Percentiles rank a stretch among this genome's conserved stretches.
phyloP scores from a whole-genome alignment of 345 rosid genomes.

The Zanthoxylum bungeanum region DNA sequence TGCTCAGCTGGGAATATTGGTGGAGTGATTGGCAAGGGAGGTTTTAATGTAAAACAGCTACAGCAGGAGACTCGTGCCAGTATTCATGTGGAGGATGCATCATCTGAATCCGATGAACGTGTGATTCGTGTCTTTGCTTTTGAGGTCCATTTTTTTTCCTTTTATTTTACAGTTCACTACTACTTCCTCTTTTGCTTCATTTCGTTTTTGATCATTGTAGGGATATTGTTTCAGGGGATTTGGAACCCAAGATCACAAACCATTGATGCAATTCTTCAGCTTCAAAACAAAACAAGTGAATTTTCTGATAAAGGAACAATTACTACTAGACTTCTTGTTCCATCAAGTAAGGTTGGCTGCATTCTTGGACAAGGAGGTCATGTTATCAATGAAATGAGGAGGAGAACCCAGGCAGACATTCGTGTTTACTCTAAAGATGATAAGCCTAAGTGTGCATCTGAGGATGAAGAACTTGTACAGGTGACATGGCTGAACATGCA shows the following conservation, averaged over 20 bases:
- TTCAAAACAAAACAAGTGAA: constrained; percentile 50
- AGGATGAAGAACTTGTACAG: constrained; percentile 65
- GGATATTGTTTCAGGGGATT: constrained; percentile 35
- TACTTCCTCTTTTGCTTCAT: constrained; percentile 5
- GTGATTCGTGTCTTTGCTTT: constrained; percentile 44
- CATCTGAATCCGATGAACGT: constrained; percentile 44
- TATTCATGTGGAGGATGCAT: constrained; percentile 50
- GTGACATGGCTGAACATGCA: constrained; percentile 23
- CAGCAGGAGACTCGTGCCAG: constrained; percentile 56
- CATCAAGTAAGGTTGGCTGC: constrained; percentile 58
- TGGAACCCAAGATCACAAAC: constrained; percentile 48
- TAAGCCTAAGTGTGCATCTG: constrained; percentile 48
- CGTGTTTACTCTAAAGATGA: constrained; percentile 56
- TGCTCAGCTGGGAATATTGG: constrained; percentile 53
- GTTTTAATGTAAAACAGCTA: constrained; percentile 44
- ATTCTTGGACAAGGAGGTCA: constrained; percentile 65
- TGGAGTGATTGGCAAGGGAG: constrained; percentile 65
- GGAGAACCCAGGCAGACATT: constrained; percentile 57
- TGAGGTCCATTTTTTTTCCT: constrained; percentile 59
- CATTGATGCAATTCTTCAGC: constrained; percentile 56
- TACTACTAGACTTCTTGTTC: constrained; percentile 51
- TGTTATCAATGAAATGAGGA: constrained; percentile 63
- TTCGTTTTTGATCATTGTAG: constrained; percentile 23
- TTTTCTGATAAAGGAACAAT: constrained; percentile 40
- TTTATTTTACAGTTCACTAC: not conserved